Percentiles rank a stretch among this genome's conserved stretches.
Evolutionary conservation across 352 stramenopile genomes (phyloP).

Genomic region (Phytophthora aleatoria): DNA sequence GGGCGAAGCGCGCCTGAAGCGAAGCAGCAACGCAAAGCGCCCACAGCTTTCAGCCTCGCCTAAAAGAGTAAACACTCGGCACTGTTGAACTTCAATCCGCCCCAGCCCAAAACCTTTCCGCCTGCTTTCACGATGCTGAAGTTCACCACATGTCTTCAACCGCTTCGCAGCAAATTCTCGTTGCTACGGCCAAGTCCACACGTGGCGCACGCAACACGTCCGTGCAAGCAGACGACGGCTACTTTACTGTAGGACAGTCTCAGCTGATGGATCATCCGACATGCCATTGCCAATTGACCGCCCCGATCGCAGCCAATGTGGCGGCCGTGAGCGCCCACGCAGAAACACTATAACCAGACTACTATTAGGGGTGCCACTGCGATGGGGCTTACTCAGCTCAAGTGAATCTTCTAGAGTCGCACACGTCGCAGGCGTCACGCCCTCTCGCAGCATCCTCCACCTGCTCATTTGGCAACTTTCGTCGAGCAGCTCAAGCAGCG

Average conservation of each 20-base stretch:
- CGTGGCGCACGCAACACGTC: neutral
- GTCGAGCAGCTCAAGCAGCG: slow-evolving; percentile 11
- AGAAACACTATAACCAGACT: neutral
- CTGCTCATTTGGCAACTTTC: slow-evolving; percentile 32
- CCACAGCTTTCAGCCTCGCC: slow-evolving; percentile 1
- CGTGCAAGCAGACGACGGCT: slow-evolving; percentile 14
- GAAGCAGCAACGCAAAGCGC: neutral
- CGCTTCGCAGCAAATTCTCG: neutral
- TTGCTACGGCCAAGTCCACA: neutral
- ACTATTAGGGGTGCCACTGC: slow-evolving; percentile 8
- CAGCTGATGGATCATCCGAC: neutral
- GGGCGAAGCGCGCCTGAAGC: too few relatives aligned
- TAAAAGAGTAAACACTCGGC: too few relatives aligned
- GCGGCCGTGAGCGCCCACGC: slow-evolving; percentile 6
- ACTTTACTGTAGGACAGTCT: slow-evolving; percentile 3
- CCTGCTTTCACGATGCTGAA: slow-evolving; percentile 2
- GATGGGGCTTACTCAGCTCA: slow-evolving; percentile 23
- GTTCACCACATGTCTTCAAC: slow-evolving; percentile 2
- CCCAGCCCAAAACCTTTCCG: slow-evolving; percentile 10
- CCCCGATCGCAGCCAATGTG: slow-evolving; percentile 12
- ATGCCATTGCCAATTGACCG: slow-evolving; percentile 11
- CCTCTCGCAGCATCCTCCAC: slow-evolving; percentile 12
- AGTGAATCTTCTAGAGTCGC: slow-evolving; percentile 38
- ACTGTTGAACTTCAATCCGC: slow-evolving; percentile 13
- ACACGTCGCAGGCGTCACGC: slow-evolving; percentile 28